Evolutionary conservation across 2,329 filamentous ascomycete genomes (phyloP).

Genomic region (Diaporthe amygdali): DNA sequence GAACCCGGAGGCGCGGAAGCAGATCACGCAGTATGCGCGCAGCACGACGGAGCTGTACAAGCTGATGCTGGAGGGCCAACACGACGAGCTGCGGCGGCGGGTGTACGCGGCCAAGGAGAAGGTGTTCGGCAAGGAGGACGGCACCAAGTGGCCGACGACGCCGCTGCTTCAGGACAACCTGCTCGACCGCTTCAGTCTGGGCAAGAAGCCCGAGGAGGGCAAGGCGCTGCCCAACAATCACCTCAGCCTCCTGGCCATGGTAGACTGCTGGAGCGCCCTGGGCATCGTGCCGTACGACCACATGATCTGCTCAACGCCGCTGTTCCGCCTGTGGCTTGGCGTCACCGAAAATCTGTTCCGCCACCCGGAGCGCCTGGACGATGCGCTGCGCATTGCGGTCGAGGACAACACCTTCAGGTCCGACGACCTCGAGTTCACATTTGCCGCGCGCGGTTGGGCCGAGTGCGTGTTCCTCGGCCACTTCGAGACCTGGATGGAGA

Average conservation of each 20-base stretch:
- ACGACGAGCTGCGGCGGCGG: conserved; percentile 73
- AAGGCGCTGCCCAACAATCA: conserved; percentile 82
- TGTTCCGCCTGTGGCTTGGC: conserved; percentile 95
- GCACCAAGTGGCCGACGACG: conserved; percentile 62
- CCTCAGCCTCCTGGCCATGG: conserved; percentile 91
- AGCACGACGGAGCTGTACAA: conserved; percentile 95
- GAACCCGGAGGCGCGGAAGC: conserved; percentile 88
- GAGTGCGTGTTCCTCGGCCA: conserved; percentile 90
- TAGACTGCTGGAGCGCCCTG: conserved; percentile 96
- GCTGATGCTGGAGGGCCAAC: conserved; percentile 88
- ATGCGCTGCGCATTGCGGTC: conserved; percentile 83
- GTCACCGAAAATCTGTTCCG: conserved; percentile 98
- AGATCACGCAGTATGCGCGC: conserved; percentile 92
- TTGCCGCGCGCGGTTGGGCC: conserved; percentile 94
- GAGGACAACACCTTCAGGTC: conserved; percentile 91
- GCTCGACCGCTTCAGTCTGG: conserved; percentile 87
- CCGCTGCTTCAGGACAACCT: conserved; percentile 82
- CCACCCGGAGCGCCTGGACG: conserved; percentile 79
- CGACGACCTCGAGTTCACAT: conserved; percentile 96
- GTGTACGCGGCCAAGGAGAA: conserved; percentile 70
- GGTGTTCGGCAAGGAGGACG: conserved; percentile 77
- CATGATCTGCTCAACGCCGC: conserved; percentile 98
- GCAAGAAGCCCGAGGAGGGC: conserved; percentile 56
- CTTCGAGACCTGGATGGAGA: conserved; percentile 90
- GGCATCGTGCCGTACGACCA: conserved; percentile 97